Evolutionary conservation across 306 rosid genomes (phyloP).

Genomic region (Parietaria judaica): DNA sequence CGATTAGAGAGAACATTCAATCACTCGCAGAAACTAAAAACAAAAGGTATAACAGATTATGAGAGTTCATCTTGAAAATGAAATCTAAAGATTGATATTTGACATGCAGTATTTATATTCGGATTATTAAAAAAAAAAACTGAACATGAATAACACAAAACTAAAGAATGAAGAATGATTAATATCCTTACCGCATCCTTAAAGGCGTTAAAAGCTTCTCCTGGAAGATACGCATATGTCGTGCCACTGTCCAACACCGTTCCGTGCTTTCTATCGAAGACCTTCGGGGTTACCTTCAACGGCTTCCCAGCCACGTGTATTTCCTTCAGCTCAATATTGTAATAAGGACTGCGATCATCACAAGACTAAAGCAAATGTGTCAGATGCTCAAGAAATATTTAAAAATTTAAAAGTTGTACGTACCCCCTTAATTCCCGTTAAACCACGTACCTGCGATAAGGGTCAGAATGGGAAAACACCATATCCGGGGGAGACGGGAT

Average conservation of each 20-base stretch:
- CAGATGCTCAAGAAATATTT: constrained; percentile 28
- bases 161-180: not conserved
- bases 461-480: constrained; percentile 41
- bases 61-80: too few species aligned
- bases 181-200: constrained; percentile 34
- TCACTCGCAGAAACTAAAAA: too few species aligned
- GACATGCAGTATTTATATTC: too few species aligned
- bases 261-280: constrained; percentile 39
- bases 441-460: constrained; percentile 32
- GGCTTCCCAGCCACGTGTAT: constrained; percentile 38
- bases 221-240: constrained; percentile 46
- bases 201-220: constrained; percentile 33
- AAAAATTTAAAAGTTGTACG: not conserved
- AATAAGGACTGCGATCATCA: constrained; percentile 45
- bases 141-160: not conserved
- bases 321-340: constrained; percentile 44
- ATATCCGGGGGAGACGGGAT: constrained; percentile 37
- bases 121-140: not conserved
- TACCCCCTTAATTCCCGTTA: not conserved
- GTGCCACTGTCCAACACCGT: constrained; percentile 55
- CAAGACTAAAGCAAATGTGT: constrained; percentile 31
- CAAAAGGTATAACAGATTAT: too few species aligned
- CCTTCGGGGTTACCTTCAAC: constrained; percentile 30
- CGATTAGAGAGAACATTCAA: too few species aligned
- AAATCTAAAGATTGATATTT: too few species aligned